Percentiles rank a stretch among this genome's conserved stretches.
Conservation (phyloP, 176 grass and related monocot genomes). For the Thinopyrum elongatum region DNA sequence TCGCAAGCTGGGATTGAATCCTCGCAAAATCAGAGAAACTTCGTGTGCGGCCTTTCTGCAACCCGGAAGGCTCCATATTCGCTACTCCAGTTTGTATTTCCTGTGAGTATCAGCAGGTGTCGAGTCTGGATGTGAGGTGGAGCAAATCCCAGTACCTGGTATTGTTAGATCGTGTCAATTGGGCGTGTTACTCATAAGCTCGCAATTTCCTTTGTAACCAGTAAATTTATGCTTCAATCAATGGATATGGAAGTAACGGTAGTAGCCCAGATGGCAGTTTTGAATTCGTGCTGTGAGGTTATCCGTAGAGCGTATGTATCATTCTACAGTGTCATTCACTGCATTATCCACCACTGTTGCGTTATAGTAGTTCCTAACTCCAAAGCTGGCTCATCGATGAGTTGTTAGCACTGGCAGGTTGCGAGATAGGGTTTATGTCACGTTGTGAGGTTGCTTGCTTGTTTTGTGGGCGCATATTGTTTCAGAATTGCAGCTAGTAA, state of each 20-base stretch:
- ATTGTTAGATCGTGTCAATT: background rate
- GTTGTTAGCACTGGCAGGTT: background rate
- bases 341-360: background rate
- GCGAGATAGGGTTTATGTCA: slow-evolving; percentile 2
- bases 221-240: background rate
- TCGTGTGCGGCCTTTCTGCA: background rate
- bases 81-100: background rate
- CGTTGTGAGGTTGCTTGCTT: background rate
- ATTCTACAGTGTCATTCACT: background rate
- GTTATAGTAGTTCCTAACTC: background rate
- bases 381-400: background rate
- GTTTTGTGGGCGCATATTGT: background rate
- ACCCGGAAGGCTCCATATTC: background rate
- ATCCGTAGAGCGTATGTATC: background rate
- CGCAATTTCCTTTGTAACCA: background rate
- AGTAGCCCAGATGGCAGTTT: background rate
- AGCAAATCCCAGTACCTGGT: background rate
- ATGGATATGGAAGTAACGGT: background rate
- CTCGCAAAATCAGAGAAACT: background rate
- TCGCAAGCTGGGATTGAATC: background rate
- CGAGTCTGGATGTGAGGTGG: background rate
- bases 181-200: background rate
- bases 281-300: background rate
- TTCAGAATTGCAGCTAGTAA: background rate
- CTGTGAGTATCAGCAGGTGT: background rate